Evolutionary conservation across 345 rosid species (phyloP).

Genomic region (Aegle marmelos): DNA sequence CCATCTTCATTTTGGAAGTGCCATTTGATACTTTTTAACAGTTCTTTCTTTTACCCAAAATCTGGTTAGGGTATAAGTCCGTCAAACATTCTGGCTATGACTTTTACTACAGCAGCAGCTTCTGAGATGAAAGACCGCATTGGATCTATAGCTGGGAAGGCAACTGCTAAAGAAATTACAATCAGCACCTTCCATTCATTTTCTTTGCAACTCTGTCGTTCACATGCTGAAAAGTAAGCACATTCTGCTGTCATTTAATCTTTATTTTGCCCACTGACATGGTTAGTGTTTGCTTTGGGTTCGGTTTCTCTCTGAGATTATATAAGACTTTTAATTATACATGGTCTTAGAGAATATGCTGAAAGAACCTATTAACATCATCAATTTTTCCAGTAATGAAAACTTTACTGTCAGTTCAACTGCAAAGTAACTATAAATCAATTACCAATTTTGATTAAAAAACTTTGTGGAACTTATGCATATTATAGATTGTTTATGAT

Average conservation of each 20-base stretch:
- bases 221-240: slow-evolving; percentile 86
- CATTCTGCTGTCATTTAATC: slow-evolving; percentile 9
- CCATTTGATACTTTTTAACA: neutral
- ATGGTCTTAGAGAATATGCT: neutral
- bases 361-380: neutral
- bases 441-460: neutral
- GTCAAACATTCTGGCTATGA: slow-evolving; percentile 92
- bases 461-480: neutral
- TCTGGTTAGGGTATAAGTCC: slow-evolving; percentile 66
- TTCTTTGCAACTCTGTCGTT: slow-evolving; percentile 87
- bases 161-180: slow-evolving; percentile 69
- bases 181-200: slow-evolving; percentile 96
- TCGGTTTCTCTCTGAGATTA: neutral
- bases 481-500: neutral
- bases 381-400: neutral
- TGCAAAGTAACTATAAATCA: neutral
- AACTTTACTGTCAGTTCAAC: neutral
- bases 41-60: slow-evolving; percentile 4
- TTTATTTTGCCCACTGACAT: neutral
- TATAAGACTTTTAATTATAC: neutral
- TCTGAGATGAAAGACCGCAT: slow-evolving; percentile 93
- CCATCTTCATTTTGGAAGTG: slow-evolving; percentile 8
- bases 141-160: slow-evolving; percentile 73
- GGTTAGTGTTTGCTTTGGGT: slow-evolving; percentile 7
- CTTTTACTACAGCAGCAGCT: slow-evolving; percentile 96